Conservation (phyloP, 2,329 filamentous ascomycete species). For the Xylariales sp. region DNA sequence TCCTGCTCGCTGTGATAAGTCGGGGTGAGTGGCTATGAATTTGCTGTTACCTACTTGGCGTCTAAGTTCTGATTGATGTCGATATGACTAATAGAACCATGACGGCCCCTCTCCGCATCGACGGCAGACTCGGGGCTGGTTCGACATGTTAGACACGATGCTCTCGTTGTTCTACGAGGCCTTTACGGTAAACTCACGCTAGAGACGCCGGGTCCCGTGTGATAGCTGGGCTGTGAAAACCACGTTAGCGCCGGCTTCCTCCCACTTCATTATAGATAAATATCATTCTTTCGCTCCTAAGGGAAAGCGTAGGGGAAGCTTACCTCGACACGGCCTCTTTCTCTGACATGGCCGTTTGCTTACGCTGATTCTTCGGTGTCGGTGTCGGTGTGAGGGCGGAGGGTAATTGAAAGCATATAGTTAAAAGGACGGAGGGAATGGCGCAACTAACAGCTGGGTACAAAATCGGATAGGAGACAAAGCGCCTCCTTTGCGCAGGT, state of each 20-base stretch:
- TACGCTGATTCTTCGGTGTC: background rate
- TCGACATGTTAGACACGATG: slow-evolving; percentile 17
- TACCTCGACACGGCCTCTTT: slow-evolving; percentile 30
- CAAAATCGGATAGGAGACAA: background rate
- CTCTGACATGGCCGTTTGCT: slow-evolving; percentile 28
- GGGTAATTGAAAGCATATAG: background rate
- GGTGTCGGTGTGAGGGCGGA: background rate
- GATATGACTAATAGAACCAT: slow-evolving; percentile 49
- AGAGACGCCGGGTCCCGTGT: slow-evolving; percentile 10
- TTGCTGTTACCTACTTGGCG: slow-evolving; percentile 55
- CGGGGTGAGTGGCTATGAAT: background rate
- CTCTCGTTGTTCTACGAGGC: background rate
- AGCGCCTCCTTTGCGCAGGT: slow-evolving; percentile 18
- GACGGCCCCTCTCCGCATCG: slow-evolving; percentile 51
- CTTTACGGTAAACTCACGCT: slow-evolving; percentile 26
- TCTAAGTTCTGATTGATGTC: slow-evolving; percentile 61
- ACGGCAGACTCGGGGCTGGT: slow-evolving; percentile 18
- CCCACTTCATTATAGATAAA: background rate
- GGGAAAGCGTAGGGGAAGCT: background rate
- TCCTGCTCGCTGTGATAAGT: slow-evolving; percentile 47
- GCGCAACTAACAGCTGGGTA: background rate
- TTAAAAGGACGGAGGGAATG: background rate
- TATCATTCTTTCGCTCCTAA: background rate
- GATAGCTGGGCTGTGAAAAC: slow-evolving; percentile 14
- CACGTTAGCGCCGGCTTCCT: slow-evolving; percentile 16